These are phyloP conservation scores for Leccinum solheimii DNA, from an alignment of 1,284 basidiomycete species.

Conservation along the genomic window DNA sequence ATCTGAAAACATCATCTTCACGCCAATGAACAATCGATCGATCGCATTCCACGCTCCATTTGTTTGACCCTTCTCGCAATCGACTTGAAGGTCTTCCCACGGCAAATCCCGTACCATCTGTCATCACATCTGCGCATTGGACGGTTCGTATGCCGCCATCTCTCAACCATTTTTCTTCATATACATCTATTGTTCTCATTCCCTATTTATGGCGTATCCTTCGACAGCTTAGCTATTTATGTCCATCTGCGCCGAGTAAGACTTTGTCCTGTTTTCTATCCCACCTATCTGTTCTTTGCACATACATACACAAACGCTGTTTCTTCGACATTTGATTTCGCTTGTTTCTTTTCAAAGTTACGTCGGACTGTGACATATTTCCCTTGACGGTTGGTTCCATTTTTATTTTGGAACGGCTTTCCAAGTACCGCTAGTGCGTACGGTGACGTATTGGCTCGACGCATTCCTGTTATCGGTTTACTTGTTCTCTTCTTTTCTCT, in stretches of 20 bases:
- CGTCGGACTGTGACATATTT: slow-evolving; percentile 22
- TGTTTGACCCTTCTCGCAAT: slow-evolving; percentile 33
- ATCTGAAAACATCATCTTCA: slow-evolving; percentile 24
- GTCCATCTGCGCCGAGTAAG: slow-evolving; percentile 33
- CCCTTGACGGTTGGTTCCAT: slow-evolving; percentile 3
- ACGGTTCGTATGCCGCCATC: slow-evolving; percentile 31
- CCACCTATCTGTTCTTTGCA: not conserved
- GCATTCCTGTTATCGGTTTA: slow-evolving; percentile 17
- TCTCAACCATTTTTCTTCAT: not conserved
- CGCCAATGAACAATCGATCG: slow-evolving; percentile 21
- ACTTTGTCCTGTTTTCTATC: not conserved
- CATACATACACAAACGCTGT: no score
- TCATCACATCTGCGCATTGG: slow-evolving; percentile 30
- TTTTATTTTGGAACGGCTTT: slow-evolving; percentile 21
- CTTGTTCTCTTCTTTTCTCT: not conserved
- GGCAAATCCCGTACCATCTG: slow-evolving; percentile 24
- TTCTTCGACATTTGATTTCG: slow-evolving; percentile 1
- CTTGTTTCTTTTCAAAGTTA: slow-evolving; percentile 2
- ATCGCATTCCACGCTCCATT: slow-evolving; percentile 33
- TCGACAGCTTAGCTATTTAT: slow-evolving; percentile 31
- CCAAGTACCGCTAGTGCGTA: slow-evolving; percentile 25
- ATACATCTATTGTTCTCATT: slow-evolving; percentile 18
- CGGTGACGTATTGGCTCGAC: slow-evolving; percentile 8
- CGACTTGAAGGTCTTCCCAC: slow-evolving; percentile 12
- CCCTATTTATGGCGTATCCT: slow-evolving; percentile 37